These are phyloP conservation scores for Lipomyces chichibuensis DNA, from an alignment of 805 yeast genomes.

Conservation along the genomic window DNA sequence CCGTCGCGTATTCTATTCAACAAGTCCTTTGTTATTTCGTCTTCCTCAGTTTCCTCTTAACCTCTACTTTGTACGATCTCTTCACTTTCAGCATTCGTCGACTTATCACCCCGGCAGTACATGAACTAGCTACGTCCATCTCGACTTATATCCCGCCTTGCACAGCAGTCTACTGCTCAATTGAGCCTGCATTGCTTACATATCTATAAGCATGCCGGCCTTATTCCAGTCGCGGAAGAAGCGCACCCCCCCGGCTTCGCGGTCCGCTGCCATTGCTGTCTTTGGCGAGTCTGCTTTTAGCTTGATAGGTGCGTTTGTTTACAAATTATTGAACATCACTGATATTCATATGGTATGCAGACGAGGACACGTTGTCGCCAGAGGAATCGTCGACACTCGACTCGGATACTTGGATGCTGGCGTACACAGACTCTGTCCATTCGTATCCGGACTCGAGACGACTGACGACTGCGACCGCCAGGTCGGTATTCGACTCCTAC, in stretches of 20 bases:
- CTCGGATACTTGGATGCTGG: conserved; percentile 29
- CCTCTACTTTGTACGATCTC: neutral
- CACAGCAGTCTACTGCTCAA: conserved; percentile 1
- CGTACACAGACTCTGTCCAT: conserved; percentile 19
- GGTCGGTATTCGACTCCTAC: conserved; percentile 29
- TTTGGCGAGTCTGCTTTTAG: conserved; percentile 27
- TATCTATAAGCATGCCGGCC: conserved; percentile 10
- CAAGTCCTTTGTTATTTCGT: too few species aligned
- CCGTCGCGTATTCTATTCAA: too few species aligned
- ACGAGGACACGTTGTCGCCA: conserved; percentile 30
- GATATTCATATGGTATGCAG: conserved; percentile 7
- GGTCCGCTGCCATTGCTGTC: conserved; percentile 27
- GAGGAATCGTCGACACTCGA: conserved; percentile 31
- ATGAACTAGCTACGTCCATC: neutral
- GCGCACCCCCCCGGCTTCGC: conserved; percentile 10
- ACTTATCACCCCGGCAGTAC: neutral
- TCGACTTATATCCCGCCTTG: neutral
- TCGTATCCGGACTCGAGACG: conserved; percentile 25
- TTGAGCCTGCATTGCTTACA: neutral
- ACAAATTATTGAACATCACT: neutral
- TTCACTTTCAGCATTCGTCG: neutral
- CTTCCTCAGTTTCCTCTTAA: neutral
- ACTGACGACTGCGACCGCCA: conserved; percentile 19
- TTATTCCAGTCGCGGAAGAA: conserved; percentile 18
- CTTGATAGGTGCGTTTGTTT: conserved; percentile 5